A percentile compares a stretch with the other conserved stretches of the same genome.
These are phyloP conservation scores for Penicillium roqueforti DNA, from an alignment of 495 filamentous ascomycete species.

Conservation along the genomic window DNA sequence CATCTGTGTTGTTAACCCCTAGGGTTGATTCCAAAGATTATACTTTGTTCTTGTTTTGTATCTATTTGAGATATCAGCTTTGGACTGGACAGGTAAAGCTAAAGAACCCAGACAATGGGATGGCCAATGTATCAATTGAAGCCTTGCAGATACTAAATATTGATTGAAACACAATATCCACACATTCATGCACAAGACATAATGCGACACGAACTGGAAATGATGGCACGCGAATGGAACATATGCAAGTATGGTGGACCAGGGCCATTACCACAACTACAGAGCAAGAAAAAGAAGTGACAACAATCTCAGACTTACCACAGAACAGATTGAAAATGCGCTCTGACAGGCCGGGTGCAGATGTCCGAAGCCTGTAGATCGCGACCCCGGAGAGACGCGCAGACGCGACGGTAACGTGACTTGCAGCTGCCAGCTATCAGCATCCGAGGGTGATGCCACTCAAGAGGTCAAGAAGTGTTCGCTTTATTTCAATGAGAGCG, in stretches of 20 bases:
- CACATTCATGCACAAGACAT: neutral
- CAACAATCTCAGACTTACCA: neutral
- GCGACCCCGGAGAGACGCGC: slow-evolving; percentile 26
- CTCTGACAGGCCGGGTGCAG: neutral
- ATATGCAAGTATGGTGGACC: neutral
- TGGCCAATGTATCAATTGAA: neutral
- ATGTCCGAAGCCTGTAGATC: slow-evolving; percentile 13
- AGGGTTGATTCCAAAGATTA: neutral
- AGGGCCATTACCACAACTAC: neutral
- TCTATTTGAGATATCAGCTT: slow-evolving; percentile 2
- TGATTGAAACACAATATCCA: neutral
- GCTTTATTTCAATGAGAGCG: neutral
- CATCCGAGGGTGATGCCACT: slow-evolving; percentile 6
- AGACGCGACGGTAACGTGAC: slow-evolving; percentile 31
- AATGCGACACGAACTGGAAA: neutral
- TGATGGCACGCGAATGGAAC: neutral
- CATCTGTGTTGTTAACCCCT: slow-evolving; percentile 13
- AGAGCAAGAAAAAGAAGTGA: neutral
- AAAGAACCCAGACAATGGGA: neutral
- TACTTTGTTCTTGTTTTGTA: neutral
- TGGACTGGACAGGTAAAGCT: neutral
- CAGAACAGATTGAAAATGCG: neutral
- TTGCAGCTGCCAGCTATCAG: neutral
- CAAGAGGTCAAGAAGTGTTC: neutral
- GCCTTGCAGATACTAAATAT: neutral